Evolutionary conservation across 2,329 filamentous ascomycete species (phyloP), one percentile per base, ranked within the genome.

Genomic region (Pseudocercospora fijiensis): DNA sequence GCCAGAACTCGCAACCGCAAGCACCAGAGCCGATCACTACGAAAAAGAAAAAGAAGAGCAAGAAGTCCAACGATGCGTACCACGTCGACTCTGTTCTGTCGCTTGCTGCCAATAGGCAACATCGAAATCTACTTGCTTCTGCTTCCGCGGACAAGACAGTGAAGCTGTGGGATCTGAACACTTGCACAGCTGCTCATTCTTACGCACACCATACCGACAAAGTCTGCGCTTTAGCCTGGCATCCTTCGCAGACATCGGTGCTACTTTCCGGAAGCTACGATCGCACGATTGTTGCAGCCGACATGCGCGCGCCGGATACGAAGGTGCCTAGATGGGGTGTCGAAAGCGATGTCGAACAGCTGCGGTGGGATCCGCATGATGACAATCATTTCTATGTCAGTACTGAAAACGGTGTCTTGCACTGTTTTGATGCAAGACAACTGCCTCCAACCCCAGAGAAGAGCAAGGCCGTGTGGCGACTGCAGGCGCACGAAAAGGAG

Each of bases 161-260:
- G 74, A 99, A 99, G 82, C 85, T 99, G 20, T 99, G 95, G 95
- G 95, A 99, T 76, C 82, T 99, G 67, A 91, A 92, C 81, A 97
- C 92, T 2, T 86, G 90, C 65, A 92, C 89, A 78, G 96, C 92
- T 78, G 95, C 95, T 72, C 95, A 97, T 81, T 97, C 93, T 51
- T 99, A 99, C 83, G 85, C 86, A 16, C 91, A 96, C 79, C 95
- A 99, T 80, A 96, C 91, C 37, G 95, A 97, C 83, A 99, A 99
- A 81, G 93, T 98, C 69, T 99, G 93, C 84, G 92, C 94, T 22
- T 81, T 99, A 62, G 90, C 94, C 69, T 99, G 96, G 95, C 92
- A 98, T 81, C 85, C 90, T 0, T 85, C 84, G 49, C 91, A 97
- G 77, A 88, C 93, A 2, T 97, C 95, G 0, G 87, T 96, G 20